Conservation (phyloP, 257 asterid species). For the Cynanchum wilfordii region DNA sequence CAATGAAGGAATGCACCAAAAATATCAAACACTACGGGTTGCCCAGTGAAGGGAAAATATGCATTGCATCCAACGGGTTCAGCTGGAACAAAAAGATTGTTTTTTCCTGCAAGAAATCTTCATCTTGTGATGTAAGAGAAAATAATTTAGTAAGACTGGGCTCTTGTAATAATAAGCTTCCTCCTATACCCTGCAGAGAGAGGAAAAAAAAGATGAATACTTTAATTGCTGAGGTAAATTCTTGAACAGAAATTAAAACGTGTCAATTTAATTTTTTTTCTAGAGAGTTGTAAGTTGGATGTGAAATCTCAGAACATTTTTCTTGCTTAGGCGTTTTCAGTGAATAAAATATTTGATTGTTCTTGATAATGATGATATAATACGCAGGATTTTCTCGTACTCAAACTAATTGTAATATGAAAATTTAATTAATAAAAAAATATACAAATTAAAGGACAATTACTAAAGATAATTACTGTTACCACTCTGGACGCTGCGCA, state of each 20-base stretch:
- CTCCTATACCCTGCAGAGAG: constrained; percentile 41
- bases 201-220: constrained; percentile 18
- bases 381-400: too few relatives aligned
- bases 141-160: constrained; percentile 36
- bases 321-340: not conserved
- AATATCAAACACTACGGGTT: not conserved
- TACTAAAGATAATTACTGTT: too few relatives aligned
- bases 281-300: not conserved
- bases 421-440: too few relatives aligned
- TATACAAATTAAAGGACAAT: too few relatives aligned
- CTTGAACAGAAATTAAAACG: not conserved
- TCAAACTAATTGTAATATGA: too few relatives aligned
- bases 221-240: not conserved
- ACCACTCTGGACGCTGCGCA: too few relatives aligned
- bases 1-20: constrained; percentile 48
- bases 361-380: not conserved
- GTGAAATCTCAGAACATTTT: too few relatives aligned
- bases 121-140: constrained; percentile 32
- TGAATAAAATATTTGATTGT: too few relatives aligned
- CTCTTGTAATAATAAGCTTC: constrained; percentile 23
- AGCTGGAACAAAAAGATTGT: constrained; percentile 12
- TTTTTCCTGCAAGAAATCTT: constrained; percentile 40
- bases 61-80: constrained; percentile 1
- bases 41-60: constrained; percentile 13
- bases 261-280: not conserved